phyloP scores from a whole-genome alignment of 2,329 filamentous ascomycete genomes.

The Alternaria postmessia region DNA sequence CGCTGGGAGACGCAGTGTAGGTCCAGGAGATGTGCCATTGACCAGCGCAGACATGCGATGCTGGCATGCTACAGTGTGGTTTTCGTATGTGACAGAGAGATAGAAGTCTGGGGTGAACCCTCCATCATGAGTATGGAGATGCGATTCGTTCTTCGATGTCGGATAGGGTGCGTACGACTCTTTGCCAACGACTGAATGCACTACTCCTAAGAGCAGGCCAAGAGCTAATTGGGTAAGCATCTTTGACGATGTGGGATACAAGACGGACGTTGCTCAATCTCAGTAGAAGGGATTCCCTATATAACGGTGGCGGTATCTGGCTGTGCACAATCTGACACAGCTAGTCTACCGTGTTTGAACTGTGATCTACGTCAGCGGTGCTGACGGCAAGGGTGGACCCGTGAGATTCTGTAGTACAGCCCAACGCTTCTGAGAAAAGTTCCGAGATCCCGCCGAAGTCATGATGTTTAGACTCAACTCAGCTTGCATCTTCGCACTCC shows the following conservation, averaged over 20 bases:
- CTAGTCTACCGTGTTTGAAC: neutral
- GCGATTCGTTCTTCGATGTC: neutral
- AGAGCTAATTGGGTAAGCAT: conserved; percentile 3
- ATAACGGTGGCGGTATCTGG: neutral
- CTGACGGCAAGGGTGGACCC: conserved; percentile 3
- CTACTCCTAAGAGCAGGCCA: conserved; percentile 5
- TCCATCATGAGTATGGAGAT: conserved; percentile 10
- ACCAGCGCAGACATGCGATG: conserved; percentile 58
- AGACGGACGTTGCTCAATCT: neutral
- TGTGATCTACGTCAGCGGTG: conserved; percentile 1
- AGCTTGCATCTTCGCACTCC: neutral
- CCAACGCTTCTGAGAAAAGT: neutral
- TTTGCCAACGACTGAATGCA: neutral
- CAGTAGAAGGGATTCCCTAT: neutral
- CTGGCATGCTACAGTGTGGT: conserved; percentile 58
- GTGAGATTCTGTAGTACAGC: neutral
- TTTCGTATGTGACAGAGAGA: conserved; percentile 55
- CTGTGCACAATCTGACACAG: conserved; percentile 4
- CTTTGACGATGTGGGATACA: neutral
- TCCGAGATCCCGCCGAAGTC: neutral
- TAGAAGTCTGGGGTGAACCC: conserved; percentile 56
- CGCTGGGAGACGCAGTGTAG: conserved; percentile 57
- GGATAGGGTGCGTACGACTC: neutral
- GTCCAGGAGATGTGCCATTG: conserved; percentile 64
- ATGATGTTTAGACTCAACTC: neutral